Conservation (phyloP, 176 grass and related monocot genomes). For the Typha latifolia region DNA sequence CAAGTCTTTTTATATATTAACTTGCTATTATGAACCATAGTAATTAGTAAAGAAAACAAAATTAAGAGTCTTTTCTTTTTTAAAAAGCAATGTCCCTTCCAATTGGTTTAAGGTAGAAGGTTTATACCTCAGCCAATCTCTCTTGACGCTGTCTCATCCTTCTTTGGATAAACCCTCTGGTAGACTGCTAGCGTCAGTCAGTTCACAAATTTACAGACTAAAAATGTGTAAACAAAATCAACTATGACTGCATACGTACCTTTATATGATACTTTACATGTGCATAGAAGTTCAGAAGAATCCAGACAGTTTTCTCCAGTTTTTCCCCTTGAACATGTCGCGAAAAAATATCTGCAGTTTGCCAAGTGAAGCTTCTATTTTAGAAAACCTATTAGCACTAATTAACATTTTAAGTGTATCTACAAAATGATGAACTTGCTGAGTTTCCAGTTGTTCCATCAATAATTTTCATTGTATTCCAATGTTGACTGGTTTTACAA, state of each 20-base stretch:
- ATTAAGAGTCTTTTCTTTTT: too few species aligned
- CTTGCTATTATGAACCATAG: too few species aligned
- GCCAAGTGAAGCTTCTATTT: too few species aligned
- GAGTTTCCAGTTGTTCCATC: not conserved
- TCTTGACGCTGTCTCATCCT: conserved; percentile 55
- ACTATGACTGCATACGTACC: conserved; percentile 18
- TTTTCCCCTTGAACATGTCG: conserved; percentile 43
- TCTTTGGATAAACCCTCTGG: conserved; percentile 61
- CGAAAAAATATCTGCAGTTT: conserved; percentile 39
- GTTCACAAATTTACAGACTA: not conserved
- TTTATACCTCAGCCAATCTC: conserved; percentile 41
- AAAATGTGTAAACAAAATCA: not conserved
- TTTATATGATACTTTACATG: conserved; percentile 87
- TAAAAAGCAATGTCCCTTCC: too few species aligned
- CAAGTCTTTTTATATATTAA: too few species aligned
- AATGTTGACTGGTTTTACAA: not conserved
- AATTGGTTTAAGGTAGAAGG: not conserved
- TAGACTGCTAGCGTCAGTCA: conserved; percentile 39
- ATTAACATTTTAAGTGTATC: too few species aligned
- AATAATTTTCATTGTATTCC: not conserved
- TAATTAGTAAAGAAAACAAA: too few species aligned
- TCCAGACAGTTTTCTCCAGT: conserved; percentile 58
- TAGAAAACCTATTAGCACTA: too few species aligned
- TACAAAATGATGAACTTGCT: too few species aligned
- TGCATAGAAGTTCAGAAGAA: conserved; percentile 68